Base-by-base conservation (phyloP, 2,329 filamentous ascomycete species). In the Penicillium sp. region DNA sequence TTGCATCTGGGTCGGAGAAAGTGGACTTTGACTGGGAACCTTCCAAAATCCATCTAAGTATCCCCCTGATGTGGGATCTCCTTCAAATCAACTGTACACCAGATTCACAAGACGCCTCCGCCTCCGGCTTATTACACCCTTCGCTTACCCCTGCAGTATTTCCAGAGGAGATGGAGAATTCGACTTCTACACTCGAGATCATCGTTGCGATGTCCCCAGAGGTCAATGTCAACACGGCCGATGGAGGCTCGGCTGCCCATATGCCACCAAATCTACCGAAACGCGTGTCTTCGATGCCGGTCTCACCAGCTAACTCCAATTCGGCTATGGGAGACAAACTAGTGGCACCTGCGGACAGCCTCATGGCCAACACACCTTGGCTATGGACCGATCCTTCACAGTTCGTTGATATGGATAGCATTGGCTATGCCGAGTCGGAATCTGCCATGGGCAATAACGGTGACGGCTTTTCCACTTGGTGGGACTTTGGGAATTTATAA, bases 1-100 rank as follows among this genome's bases (percentile, higher is more conserved):
- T 80, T 16, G 78, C 78, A 2, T 74, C 76, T 3, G 77, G 77
- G 2, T 74, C 76, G 0, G 76, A 79, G 7, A 74, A 64, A 7
- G 71, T 78, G 51, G 76, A 79, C 13, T 76, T 79, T 50, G 76
- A 79, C 56, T 80, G 78, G 78, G 75, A 79, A 66, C 78, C 78
- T 0, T 79, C 76, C 20, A 76, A 77, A 43, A 80, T 80, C 42
- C 76, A 79, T 55, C 76, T 81, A 31, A 80, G 76, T 52, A 76
- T 80, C 0, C 76, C 76, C 1, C 58, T 81, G 4, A 80, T 80
- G 78, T 80, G 78, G 78, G 75, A 79, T 33, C 75, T 80, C 9
- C 62, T 81, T 4, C 76, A 79, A 48, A 75, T 79, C 59, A 78
- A 75, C 58, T 78, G 69, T 27, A 68, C 67, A 7, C 64, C 71